Evolutionary conservation across 345 rosid genomes (phyloP).

Genomic region (Gossypium sturtianum): DNA sequence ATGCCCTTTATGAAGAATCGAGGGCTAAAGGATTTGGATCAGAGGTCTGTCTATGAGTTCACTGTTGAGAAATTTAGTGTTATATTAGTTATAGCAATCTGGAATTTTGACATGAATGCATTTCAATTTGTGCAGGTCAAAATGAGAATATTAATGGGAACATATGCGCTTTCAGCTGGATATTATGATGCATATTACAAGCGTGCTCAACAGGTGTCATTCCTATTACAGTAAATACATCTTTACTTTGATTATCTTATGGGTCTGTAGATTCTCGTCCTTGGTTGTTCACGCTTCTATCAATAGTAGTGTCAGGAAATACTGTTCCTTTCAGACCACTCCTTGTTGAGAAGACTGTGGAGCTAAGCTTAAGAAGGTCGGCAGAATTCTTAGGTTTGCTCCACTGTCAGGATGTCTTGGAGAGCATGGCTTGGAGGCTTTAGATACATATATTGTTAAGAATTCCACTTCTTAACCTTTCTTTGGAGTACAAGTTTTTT

Average conservation of each 20-base stretch:
- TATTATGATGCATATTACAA: slow-evolving; percentile 93
- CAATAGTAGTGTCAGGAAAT: too few species aligned
- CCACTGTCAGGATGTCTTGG: too few species aligned
- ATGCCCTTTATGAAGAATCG: slow-evolving; percentile 65
- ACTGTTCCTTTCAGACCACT: too few species aligned
- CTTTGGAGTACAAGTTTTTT: too few species aligned
- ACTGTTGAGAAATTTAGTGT: neutral
- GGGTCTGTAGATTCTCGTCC: too few species aligned
- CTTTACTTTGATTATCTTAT: neutral
- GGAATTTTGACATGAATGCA: neutral
- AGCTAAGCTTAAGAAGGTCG: too few species aligned
- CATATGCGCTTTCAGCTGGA: slow-evolving; percentile 91
- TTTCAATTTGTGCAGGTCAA: slow-evolving; percentile 50
- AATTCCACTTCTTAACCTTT: too few species aligned
- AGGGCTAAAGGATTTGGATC: slow-evolving; percentile 83
- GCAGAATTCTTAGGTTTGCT: too few species aligned
- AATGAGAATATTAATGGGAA: slow-evolving; percentile 96
- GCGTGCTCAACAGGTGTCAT: slow-evolving; percentile 84
- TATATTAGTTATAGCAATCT: neutral
- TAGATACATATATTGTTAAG: too few species aligned
- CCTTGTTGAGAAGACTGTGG: too few species aligned
- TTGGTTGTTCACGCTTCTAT: too few species aligned
- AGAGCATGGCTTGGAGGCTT: too few species aligned
- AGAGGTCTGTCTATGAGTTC: slow-evolving; percentile 42
- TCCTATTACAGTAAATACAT: neutral